Percentiles rank a stretch among this genome's conserved stretches.
These are phyloP conservation scores for Komagataella pseudopastoris DNA, from an alignment of 805 yeast species.

Conservation along the genomic window DNA sequence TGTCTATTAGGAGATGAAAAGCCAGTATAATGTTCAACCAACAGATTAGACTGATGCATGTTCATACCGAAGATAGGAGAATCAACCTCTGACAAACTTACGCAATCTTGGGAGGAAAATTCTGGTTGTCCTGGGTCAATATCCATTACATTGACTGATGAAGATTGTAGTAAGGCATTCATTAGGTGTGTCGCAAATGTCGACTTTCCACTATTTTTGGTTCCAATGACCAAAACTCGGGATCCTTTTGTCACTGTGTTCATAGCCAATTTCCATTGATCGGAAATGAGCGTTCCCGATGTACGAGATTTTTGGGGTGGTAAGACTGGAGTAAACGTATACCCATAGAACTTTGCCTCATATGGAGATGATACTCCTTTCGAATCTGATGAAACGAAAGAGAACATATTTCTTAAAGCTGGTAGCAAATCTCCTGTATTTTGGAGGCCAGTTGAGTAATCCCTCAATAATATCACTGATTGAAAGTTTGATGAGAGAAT, in stretches of 20 bases:
- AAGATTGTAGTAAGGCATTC: slow-evolving; percentile 26
- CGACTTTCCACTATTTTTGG: slow-evolving; percentile 76
- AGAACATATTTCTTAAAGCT: slow-evolving; percentile 29
- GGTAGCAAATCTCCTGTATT: slow-evolving; percentile 27
- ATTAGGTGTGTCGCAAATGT: slow-evolving; percentile 44
- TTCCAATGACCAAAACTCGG: slow-evolving; percentile 36
- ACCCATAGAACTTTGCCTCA: slow-evolving; percentile 6
- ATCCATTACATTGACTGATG: slow-evolving; percentile 42
- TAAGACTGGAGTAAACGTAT: slow-evolving; percentile 24
- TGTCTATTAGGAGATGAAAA: slow-evolving; percentile 53
- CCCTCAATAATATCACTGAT: slow-evolving; percentile 25
- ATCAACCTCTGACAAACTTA: slow-evolving; percentile 34
- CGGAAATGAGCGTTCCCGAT: slow-evolving; percentile 14
- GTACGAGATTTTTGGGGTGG: slow-evolving; percentile 12
- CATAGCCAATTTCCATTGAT: slow-evolving; percentile 12
- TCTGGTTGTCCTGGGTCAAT: slow-evolving; percentile 89
- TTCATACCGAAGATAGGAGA: slow-evolving; percentile 24
- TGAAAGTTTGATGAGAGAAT: slow-evolving; percentile 24
- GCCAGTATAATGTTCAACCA: slow-evolving; percentile 35
- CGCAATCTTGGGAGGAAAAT: slow-evolving; percentile 54
- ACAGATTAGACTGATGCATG: slow-evolving; percentile 14
- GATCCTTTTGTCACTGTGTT: slow-evolving; percentile 1
- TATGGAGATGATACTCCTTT: slow-evolving; percentile 7
- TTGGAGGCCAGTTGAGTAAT: slow-evolving; percentile 29
- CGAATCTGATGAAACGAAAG: slow-evolving; percentile 7